Percentiles rank a stretch among this genome's conserved stretches.
Evolutionary conservation across 768 basidiomycete genomes (phyloP).

Genomic region (Lactarius tabidus): DNA sequence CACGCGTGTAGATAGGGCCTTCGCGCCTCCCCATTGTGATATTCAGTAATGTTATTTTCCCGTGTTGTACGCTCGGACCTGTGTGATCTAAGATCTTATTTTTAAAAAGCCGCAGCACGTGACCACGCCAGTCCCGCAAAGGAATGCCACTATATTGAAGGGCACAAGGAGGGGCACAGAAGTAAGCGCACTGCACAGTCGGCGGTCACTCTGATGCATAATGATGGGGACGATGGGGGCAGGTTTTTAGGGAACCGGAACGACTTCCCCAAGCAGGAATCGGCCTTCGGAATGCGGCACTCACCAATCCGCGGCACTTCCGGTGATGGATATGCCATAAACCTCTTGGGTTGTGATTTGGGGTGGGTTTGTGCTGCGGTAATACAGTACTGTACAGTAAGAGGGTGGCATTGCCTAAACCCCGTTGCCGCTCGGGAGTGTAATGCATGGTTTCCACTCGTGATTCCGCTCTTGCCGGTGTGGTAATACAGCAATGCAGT

Average conservation of each 20-base stretch:
- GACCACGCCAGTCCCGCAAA: not conserved
- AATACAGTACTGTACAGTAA: not conserved
- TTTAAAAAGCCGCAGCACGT: not conserved
- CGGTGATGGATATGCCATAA: not conserved
- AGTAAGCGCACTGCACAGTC: not conserved
- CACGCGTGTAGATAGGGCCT: conserved; percentile 9
- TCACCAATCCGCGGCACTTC: not conserved
- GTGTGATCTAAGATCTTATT: no score
- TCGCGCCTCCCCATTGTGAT: not conserved
- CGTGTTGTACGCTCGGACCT: not conserved
- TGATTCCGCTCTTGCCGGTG: no score
- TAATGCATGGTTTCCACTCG: not conserved
- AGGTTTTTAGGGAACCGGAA: not conserved
- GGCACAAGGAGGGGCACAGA: no score
- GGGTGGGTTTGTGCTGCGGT: not conserved
- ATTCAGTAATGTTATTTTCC: conserved; percentile 6
- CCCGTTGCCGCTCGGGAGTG: not conserved
- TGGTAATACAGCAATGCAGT: no score
- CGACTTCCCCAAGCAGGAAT: not conserved
- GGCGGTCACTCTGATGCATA: not conserved
- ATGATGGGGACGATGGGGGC: not conserved
- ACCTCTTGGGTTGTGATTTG: not conserved
- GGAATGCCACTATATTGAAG: no score
- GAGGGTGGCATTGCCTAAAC: not conserved
- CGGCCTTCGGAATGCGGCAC: not conserved